A percentile compares a stretch with the other conserved stretches of the same genome.
Conservation (phyloP, 257 asterid genomes). For the Cinchona pubescens region DNA sequence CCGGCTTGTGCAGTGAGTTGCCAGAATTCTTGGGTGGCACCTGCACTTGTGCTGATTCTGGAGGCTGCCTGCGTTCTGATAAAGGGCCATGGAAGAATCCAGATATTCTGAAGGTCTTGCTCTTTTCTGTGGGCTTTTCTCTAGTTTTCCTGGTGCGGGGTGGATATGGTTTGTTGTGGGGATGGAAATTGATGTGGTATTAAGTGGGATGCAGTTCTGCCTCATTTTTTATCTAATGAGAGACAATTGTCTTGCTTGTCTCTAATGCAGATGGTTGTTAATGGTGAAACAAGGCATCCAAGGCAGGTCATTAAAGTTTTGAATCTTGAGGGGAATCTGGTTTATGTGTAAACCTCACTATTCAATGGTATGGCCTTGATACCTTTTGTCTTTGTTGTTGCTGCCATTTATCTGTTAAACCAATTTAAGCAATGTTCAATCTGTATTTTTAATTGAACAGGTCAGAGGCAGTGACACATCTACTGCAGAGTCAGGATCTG, state of each 20-base stretch:
- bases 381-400: constrained; percentile 4
- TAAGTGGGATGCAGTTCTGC: neutral
- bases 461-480: constrained; percentile 93
- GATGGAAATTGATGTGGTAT: neutral
- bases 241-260: constrained; percentile 20
- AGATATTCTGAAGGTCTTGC: constrained; percentile 71
- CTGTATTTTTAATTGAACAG: constrained; percentile 35
- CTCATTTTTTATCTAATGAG: neutral
- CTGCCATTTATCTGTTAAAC: constrained; percentile 1
- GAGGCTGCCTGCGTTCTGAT: constrained; percentile 92
- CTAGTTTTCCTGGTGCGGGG: neutral
- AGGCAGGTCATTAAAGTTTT: constrained; percentile 91
- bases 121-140: neutral
- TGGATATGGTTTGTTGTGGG: neutral
- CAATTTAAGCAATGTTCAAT: constrained; percentile 15
- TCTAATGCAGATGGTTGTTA: constrained; percentile 69
- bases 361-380: constrained; percentile 44
- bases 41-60: constrained; percentile 77
- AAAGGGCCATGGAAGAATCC: constrained; percentile 99
- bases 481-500: constrained; percentile 98
- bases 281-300: constrained; percentile 72
- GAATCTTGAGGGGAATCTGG: constrained; percentile 93
- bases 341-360: constrained; percentile 92
- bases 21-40: constrained; percentile 92
- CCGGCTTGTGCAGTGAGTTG: constrained; percentile 61